Evolutionary conservation across 495 filamentous ascomycete genomes (phyloP).

Genomic region (Bathelium albidoporum): DNA sequence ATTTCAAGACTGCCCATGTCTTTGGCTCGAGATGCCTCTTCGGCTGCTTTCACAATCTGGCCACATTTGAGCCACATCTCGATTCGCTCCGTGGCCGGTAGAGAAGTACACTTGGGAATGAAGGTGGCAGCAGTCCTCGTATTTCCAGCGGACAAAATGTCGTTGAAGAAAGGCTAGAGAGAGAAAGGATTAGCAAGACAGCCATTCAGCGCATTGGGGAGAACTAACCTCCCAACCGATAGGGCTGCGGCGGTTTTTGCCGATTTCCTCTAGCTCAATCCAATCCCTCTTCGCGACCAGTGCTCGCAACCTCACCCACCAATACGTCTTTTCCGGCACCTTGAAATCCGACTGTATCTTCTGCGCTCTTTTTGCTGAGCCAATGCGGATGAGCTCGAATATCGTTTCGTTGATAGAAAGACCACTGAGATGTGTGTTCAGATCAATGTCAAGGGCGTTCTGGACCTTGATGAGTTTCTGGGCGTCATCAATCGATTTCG

Average conservation of each 20-base stretch:
- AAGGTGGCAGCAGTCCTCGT: constrained; percentile 73
- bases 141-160: constrained; percentile 79
- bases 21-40: constrained; percentile 78
- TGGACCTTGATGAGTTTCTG: constrained; percentile 71
- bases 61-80: constrained; percentile 97
- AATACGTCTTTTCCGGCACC: constrained; percentile 75
- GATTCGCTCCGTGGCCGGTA: constrained; percentile 56
- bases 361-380: constrained; percentile 68
- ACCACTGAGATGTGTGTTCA: constrained; percentile 65
- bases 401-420: constrained; percentile 84
- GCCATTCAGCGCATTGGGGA: neutral
- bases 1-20: constrained; percentile 59
- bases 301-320: constrained; percentile 85
- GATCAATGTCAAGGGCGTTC: constrained; percentile 71
- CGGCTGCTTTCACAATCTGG: constrained; percentile 77
- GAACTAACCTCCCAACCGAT: constrained; percentile 85
- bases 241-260: constrained; percentile 61
- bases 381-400: constrained; percentile 64
- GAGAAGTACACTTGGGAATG: constrained; percentile 70
- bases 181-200: constrained; percentile 2
- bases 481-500: constrained; percentile 67
- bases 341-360: constrained; percentile 88
- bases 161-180: constrained; percentile 77
- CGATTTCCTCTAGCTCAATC: constrained; percentile 81
- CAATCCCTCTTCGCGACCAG: constrained; percentile 82